A percentile compares a stretch with the other conserved stretches of the same genome.
phyloP scores from a whole-genome alignment of 352 stramenopile genomes.

The Globisporangium splendens region DNA sequence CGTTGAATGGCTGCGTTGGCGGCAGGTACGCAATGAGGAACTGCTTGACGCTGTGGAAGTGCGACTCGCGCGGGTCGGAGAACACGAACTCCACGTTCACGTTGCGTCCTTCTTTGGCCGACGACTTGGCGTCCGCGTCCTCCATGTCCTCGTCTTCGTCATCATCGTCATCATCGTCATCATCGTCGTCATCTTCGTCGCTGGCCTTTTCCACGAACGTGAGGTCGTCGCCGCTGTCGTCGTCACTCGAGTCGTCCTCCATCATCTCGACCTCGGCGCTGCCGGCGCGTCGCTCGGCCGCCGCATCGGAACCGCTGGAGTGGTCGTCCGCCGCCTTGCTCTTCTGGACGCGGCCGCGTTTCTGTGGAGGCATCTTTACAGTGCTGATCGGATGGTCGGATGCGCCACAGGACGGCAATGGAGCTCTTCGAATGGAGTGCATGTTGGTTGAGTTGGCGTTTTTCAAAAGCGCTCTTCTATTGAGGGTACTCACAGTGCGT shows the following conservation, averaged over 20 bases:
- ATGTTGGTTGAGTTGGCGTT: too few relatives aligned
- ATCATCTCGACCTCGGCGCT: conserved; percentile 44
- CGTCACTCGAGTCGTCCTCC: conserved; percentile 38
- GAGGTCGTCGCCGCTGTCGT: conserved; percentile 57
- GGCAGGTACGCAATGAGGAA: conserved; percentile 73
- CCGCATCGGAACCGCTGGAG: conserved; percentile 9
- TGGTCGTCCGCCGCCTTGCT: conserved; percentile 6
- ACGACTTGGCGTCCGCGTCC: conserved; percentile 13
- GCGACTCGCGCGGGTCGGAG: conserved; percentile 66
- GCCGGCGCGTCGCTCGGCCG: conserved; percentile 8
- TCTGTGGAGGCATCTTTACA: conserved; percentile 28
- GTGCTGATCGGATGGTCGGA: neutral
- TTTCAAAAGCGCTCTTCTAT: conserved; percentile 2
- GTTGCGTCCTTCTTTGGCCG: conserved; percentile 19
- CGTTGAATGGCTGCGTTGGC: conserved; percentile 71
- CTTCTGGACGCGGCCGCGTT: conserved; percentile 23
- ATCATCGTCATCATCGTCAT: conserved; percentile 58
- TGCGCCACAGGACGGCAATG: too few relatives aligned
- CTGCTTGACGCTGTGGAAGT: conserved; percentile 89
- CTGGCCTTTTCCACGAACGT: conserved; percentile 41
- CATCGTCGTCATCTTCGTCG: conserved; percentile 29
- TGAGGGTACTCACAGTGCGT: neutral
- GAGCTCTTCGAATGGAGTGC: too few relatives aligned
- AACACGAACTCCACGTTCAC: conserved; percentile 86
- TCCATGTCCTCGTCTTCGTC: conserved; percentile 56